Percentiles rank a stretch among this genome's conserved stretches.
Conservation (phyloP, 768 basidiomycete species). For the Pleurotus pulmonarius region DNA sequence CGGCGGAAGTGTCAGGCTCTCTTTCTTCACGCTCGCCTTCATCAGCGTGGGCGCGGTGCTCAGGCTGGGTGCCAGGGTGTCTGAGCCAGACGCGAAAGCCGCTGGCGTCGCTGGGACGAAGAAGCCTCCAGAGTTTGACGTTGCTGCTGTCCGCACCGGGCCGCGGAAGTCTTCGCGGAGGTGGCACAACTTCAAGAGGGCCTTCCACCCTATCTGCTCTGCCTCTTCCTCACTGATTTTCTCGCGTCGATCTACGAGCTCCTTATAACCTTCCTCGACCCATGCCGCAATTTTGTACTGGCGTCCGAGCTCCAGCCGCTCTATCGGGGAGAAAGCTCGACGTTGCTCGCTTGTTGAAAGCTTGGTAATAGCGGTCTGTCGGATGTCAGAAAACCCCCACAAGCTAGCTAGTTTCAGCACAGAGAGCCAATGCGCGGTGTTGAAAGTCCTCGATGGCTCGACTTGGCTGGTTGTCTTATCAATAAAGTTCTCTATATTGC, state of each 20-base stretch:
- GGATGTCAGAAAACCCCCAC: conserved; percentile 4
- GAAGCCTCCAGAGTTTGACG: too few relatives aligned
- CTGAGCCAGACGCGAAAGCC: too few relatives aligned
- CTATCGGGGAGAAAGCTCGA: not conserved
- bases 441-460: not conserved
- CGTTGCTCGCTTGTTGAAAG: not conserved
- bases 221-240: not conserved
- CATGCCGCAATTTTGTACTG: not conserved
- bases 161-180: not conserved
- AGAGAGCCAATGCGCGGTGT: not conserved
- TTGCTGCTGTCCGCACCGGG: too few relatives aligned
- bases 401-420: not conserved
- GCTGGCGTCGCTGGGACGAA: too few relatives aligned
- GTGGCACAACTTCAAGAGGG: not conserved
- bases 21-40: too few relatives aligned
- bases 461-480: not conserved
- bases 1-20: too few relatives aligned
- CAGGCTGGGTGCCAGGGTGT: too few relatives aligned
- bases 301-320: not conserved
- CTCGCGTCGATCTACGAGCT: not conserved
- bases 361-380: not conserved
- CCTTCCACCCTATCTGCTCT: not conserved
- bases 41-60: too few relatives aligned
- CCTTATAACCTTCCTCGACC: not conserved
- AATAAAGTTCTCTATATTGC: too few relatives aligned